Percentiles rank a stretch among this genome's conserved stretches.
These are phyloP conservation scores for Chloromonas sp. DNA, from an alignment of 163 green algal species.

Conservation along the genomic window DNA sequence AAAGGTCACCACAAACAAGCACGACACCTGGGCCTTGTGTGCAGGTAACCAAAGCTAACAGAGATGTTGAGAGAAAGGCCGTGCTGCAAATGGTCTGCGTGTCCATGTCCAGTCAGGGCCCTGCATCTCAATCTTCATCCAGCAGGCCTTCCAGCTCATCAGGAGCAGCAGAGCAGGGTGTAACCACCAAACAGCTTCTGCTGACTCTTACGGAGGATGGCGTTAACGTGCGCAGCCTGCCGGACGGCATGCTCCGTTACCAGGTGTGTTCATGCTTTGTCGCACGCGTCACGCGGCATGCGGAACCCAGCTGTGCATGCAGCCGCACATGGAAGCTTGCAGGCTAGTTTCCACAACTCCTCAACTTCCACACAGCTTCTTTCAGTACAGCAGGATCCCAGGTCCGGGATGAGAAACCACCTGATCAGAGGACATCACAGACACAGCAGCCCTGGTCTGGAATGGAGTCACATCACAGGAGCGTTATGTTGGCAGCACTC, in stretches of 20 bases:
- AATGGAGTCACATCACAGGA: too few species aligned
- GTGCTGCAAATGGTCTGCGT: slow-evolving; percentile 16
- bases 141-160: background rate
- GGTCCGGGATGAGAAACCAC: too few species aligned
- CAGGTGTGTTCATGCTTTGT: slow-evolving; percentile 1
- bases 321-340: too few species aligned
- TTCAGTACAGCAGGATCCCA: too few species aligned
- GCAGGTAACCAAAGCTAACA: slow-evolving; percentile 22
- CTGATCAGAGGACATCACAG: too few species aligned
- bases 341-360: too few species aligned
- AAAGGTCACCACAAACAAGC: too few species aligned
- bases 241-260: slow-evolving; percentile 46
- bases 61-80: slow-evolving; percentile 29
- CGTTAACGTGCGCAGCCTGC: slow-evolving; percentile 52
- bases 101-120: background rate
- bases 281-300: background rate
- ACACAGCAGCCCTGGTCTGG: too few species aligned
- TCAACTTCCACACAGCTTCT: too few species aligned
- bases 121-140: background rate
- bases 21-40: background rate
- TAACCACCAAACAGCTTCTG: slow-evolving; percentile 24
- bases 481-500: too few species aligned
- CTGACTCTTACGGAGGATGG: slow-evolving; percentile 48
- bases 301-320: background rate
- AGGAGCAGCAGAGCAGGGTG: background rate